Evolutionary conservation across 805 yeast genomes (phyloP).

Genomic region (Candida awuae): DNA sequence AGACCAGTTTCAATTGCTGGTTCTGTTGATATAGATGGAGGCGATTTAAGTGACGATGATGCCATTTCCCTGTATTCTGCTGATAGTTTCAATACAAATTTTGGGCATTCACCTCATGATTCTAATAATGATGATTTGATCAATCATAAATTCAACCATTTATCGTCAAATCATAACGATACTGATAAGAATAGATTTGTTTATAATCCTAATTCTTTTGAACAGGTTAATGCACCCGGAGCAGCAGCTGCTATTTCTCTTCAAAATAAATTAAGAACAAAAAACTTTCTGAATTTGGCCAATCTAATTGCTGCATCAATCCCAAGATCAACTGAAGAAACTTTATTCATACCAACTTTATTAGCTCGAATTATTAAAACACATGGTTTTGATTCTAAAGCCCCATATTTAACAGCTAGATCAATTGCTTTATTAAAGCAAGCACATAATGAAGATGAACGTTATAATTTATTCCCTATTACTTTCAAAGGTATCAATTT

Average conservation of each 20-base stretch:
- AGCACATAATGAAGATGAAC: conserved; percentile 28
- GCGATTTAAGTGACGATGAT: conserved; percentile 44
- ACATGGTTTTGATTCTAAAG: conserved; percentile 64
- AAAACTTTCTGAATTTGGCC: conserved; percentile 40
- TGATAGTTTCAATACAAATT: conserved; percentile 10
- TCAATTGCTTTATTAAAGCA: conserved; percentile 64
- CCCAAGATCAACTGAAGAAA: conserved; percentile 74
- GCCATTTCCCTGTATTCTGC: conserved; percentile 4
- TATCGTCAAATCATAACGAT: too few relatives aligned
- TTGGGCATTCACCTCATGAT: conserved; percentile 15
- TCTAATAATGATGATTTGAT: not conserved
- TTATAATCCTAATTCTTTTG: conserved; percentile 34
- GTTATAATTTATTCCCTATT: conserved; percentile 26
- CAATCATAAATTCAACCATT: too few relatives aligned
- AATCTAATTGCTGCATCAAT: conserved; percentile 61
- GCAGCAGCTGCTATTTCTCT: conserved; percentile 60
- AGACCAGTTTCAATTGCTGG: conserved; percentile 63
- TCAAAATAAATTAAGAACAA: conserved; percentile 36
- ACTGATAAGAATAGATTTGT: conserved; percentile 13
- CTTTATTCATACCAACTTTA: conserved; percentile 63
- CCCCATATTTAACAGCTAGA: conserved; percentile 63
- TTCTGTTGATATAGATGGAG: conserved; percentile 40
- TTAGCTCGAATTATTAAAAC: conserved; percentile 61
- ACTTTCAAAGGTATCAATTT: conserved; percentile 33
- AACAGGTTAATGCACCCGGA: conserved; percentile 68